Conservation (phyloP, 495 filamentous ascomycete species). For the Ascobolus immersus region DNA sequence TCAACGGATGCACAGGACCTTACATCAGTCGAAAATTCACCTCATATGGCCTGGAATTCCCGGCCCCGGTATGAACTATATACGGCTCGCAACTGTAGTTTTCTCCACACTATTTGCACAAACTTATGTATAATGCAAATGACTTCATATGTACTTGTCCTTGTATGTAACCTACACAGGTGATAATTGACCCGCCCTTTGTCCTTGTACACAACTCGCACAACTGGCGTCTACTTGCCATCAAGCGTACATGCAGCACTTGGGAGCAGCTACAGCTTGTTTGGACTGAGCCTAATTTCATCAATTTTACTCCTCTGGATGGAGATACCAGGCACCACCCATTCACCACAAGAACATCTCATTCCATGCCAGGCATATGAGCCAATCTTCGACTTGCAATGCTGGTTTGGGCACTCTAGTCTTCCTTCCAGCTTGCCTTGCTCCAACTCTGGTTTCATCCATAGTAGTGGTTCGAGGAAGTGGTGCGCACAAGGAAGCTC, state of each 20-base stretch:
- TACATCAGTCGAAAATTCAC: background rate
- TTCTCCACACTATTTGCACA: background rate
- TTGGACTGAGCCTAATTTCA: constrained; percentile 27
- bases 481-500: constrained; percentile 43
- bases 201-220: background rate
- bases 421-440: constrained; percentile 55
- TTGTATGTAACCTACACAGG: background rate
- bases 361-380: constrained; percentile 91
- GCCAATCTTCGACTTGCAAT: constrained; percentile 60
- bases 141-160: background rate
- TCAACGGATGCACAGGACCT: no score
- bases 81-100: no score
- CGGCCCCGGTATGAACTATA: no score
- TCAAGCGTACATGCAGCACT: background rate
- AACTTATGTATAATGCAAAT: background rate
- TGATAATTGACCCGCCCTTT: background rate
- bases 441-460: constrained; percentile 69
- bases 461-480: constrained; percentile 71
- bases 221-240: no score
- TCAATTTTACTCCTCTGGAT: constrained; percentile 61
- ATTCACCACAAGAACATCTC: constrained; percentile 69
- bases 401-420: constrained; percentile 59
- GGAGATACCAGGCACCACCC: constrained; percentile 78
- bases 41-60: background rate
- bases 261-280: no score